A percentile compares a stretch with the other conserved stretches of the same genome.
Conservation (phyloP, 2,329 filamentous ascomycete genomes). For the Tolypocladium ovalisporum region DNA sequence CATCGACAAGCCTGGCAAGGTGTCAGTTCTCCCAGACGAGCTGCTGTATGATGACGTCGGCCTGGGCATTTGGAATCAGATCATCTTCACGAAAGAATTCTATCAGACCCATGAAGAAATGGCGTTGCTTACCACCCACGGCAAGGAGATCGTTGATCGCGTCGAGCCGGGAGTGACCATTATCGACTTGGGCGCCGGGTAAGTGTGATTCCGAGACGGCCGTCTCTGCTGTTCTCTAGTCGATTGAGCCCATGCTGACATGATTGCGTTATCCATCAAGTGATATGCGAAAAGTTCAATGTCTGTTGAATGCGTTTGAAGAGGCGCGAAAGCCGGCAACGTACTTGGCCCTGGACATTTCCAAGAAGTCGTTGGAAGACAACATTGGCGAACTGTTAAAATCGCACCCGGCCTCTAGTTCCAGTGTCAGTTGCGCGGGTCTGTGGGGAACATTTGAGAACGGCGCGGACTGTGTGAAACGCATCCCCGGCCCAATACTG, state of each 20-base stretch:
- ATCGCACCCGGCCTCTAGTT: constrained; percentile 13
- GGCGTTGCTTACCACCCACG: constrained; percentile 21
- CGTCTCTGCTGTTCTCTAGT: not conserved
- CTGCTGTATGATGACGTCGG: constrained; percentile 27
- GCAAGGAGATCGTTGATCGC: constrained; percentile 19
- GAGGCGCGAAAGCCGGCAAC: constrained; percentile 14
- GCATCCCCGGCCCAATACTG: constrained; percentile 21
- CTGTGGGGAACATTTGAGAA: constrained; percentile 29
- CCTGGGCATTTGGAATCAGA: constrained; percentile 27
- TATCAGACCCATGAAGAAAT: constrained; percentile 31
- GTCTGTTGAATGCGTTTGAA: constrained; percentile 24
- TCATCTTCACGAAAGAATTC: constrained; percentile 27
- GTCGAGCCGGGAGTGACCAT: constrained; percentile 20
- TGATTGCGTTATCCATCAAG: constrained; percentile 9
- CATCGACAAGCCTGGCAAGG: constrained; percentile 10
- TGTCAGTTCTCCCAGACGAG: constrained; percentile 26
- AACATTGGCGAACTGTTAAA: constrained; percentile 21
- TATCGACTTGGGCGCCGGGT: constrained; percentile 31
- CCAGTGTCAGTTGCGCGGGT: constrained; percentile 22
- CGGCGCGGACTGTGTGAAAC: constrained; percentile 19
- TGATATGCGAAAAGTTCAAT: constrained; percentile 28
- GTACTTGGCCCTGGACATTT: constrained; percentile 30
- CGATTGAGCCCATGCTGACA: not conserved
- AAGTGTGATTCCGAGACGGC: constrained; percentile 10
- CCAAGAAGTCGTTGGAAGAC: constrained; percentile 20